Evolutionary conservation across 2,329 filamentous ascomycete species (phyloP).

Genomic region (Biscogniauxia sp.): DNA sequence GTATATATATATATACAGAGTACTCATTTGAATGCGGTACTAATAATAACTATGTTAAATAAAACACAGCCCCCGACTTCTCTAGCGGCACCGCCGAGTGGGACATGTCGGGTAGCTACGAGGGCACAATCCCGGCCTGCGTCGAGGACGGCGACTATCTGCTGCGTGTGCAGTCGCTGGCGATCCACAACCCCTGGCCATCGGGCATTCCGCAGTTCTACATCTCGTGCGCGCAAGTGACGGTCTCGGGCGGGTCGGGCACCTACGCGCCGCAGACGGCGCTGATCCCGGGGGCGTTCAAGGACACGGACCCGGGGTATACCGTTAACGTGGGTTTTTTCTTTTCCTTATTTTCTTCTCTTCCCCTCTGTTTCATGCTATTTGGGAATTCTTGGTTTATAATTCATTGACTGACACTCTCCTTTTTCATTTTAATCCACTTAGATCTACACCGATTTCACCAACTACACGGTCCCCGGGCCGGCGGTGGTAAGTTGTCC

Average conservation of each 20-base stretch:
- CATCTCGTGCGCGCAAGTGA: slow-evolving; percentile 46
- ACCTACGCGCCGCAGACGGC: slow-evolving; percentile 30
- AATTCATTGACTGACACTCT: too few species aligned
- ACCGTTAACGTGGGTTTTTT: slow-evolving; percentile 18
- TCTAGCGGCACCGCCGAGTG: slow-evolving; percentile 32
- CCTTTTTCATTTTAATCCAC: background rate
- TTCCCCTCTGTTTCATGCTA: too few species aligned
- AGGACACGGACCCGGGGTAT: slow-evolving; percentile 17
- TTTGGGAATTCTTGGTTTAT: too few species aligned
- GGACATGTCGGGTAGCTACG: slow-evolving; percentile 35
- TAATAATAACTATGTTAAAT: too few species aligned
- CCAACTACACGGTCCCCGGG: slow-evolving; percentile 20
- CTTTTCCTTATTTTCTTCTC: background rate
- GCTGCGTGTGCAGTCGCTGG: slow-evolving; percentile 58
- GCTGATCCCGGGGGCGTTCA: slow-evolving; percentile 18
- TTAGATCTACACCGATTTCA: slow-evolving; percentile 20
- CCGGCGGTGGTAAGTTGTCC: slow-evolving; percentile 13
- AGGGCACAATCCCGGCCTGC: slow-evolving; percentile 46
- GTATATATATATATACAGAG: too few species aligned
- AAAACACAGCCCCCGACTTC: slow-evolving; percentile 33
- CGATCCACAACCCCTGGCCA: slow-evolving; percentile 54
- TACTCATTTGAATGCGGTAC: too few species aligned
- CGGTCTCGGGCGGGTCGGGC: slow-evolving; percentile 41
- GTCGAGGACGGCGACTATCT: slow-evolving; percentile 58
- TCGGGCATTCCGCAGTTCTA: slow-evolving; percentile 47